Percentiles rank a stretch among this genome's conserved stretches.
Conservation (phyloP, 208 protist species). For the Endotrypanum monterogeii region DNA sequence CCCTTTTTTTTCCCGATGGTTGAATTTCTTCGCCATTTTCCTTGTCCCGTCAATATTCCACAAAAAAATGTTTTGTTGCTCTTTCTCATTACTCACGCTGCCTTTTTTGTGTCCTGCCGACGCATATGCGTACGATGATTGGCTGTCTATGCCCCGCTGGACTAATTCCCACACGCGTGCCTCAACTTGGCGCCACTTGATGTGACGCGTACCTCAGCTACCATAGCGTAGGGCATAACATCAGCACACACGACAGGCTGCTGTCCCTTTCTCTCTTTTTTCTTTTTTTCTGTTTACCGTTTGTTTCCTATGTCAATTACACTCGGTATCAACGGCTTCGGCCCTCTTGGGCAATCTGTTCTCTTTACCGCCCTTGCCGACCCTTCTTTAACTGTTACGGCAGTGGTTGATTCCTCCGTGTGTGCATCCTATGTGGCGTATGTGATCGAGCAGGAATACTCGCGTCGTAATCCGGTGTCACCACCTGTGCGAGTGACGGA, state of each 20-base stretch:
- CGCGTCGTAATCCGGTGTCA: constrained; percentile 16
- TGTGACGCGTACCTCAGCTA: too few species aligned
- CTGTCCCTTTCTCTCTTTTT: neutral
- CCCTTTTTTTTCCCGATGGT: neutral
- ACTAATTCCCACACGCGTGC: neutral
- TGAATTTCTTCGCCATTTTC: neutral
- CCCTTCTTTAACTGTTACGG: constrained; percentile 71
- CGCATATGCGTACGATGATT: neutral
- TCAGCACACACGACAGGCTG: neutral
- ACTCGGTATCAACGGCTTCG: constrained; percentile 96
- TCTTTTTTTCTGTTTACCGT: constrained; percentile 8
- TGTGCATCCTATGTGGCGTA: constrained; percentile 94
- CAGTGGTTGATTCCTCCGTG: constrained; percentile 96
- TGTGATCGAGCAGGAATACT: constrained; percentile 93
- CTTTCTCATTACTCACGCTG: neutral
- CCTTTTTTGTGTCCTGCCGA: neutral
- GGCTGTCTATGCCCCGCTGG: neutral
- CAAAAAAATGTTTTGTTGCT: neutral
- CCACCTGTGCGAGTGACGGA: constrained; percentile 22
- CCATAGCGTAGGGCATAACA: neutral
- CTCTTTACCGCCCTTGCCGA: constrained; percentile 82
- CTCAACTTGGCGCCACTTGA: neutral
- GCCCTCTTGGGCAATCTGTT: constrained; percentile 94
- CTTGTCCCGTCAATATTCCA: neutral
- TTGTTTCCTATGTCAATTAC: constrained; percentile 10